Percentiles rank a stretch among this genome's conserved stretches.
phyloP scores from a whole-genome alignment of 352 stramenopile species.

The Pythium apleroticum region DNA sequence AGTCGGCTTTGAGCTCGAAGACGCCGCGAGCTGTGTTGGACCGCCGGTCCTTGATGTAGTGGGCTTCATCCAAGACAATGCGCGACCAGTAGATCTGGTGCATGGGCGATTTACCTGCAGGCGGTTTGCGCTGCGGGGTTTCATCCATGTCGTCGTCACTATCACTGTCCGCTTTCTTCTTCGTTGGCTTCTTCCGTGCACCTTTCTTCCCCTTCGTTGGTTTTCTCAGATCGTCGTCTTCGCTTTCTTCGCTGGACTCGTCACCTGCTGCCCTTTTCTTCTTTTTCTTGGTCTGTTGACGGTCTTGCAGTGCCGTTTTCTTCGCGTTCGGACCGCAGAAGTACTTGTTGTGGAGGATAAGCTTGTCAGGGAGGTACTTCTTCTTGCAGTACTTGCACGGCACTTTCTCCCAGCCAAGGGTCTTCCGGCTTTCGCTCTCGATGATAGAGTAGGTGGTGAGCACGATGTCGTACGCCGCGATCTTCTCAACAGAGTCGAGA shows the following conservation, averaged over 20 bases:
- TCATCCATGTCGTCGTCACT: slow-evolving; percentile 30
- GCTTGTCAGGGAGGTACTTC: slow-evolving; percentile 92
- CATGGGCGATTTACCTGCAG: slow-evolving; percentile 71
- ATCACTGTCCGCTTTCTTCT: slow-evolving; percentile 34
- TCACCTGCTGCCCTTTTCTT: slow-evolving; percentile 67
- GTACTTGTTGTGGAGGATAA: slow-evolving; percentile 95
- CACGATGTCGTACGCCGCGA: slow-evolving; percentile 97
- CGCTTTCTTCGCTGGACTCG: slow-evolving; percentile 43
- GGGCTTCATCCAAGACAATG: slow-evolving; percentile 96
- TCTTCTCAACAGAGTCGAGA: slow-evolving; percentile 55
- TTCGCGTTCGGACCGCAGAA: slow-evolving; percentile 97
- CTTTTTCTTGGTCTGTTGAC: slow-evolving; percentile 65
- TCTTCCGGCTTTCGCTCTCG: slow-evolving; percentile 89
- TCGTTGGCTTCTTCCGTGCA: slow-evolving; percentile 32
- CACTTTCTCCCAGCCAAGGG: slow-evolving; percentile 68
- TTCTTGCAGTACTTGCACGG: slow-evolving; percentile 96
- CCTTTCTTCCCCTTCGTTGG: slow-evolving; percentile 26
- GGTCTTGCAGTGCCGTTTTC: slow-evolving; percentile 92
- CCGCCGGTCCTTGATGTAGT: slow-evolving; percentile 94
- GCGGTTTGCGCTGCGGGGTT: slow-evolving; percentile 32
- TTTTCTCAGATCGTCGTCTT: slow-evolving; percentile 65
- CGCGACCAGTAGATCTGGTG: slow-evolving; percentile 96
- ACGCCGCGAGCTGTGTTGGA: slow-evolving; percentile 96
- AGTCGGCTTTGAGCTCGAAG: slow-evolving; percentile 95
- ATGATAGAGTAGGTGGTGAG: slow-evolving; percentile 98